Base-by-base conservation (phyloP, 208 protist genomes). In the Crithidia thermophila region DNA sequence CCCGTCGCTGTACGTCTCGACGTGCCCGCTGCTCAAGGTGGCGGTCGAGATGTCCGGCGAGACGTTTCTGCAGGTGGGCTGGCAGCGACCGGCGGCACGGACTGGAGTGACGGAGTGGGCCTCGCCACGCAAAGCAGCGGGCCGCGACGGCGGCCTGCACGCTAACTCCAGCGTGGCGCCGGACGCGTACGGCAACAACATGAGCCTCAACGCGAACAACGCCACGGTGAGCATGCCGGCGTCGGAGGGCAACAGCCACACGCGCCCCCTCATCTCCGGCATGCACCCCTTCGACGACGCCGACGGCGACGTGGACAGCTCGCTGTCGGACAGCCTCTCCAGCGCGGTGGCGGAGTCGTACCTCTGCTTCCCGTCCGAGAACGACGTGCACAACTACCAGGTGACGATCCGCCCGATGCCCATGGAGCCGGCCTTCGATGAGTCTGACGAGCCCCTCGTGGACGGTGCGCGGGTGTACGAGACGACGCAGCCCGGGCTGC, bases 301-400 rank as follows among this genome's bases (percentile, higher is more conserved):
- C 42, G 55, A 62, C 51, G 33, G 31, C 25, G 69, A 71, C 55
- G 50, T 16, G 21, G 64, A 72, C 52, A 31, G 64, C 62, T 51
- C 66, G 25, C 34, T 52, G 27, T 47, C 37, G 18, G 57, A 21
- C 33, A 61, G 36, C 10, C 42, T 67, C 37, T 28, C 33, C 34
- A 52, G 43, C 55, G 52, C 23, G 10, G 42, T 43, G 31, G 27
- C 51, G 10, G 49, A 75, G 27, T 51, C 73, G 20, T 81, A 90
- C 47, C 66, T 84, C 33, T 91, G 84, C 77, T 97, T 94, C 66
- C 93, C 93, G 21, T 59, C 65, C 4, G 47, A 67, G 0, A 73
- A 75, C 14, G 85, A 82, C 37, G 80, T 90, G 60, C 93, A 97
- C 81, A 97, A 94, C 73, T 97, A 95, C 62, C 90, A 94, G 59